phyloP scores from a whole-genome alignment of 2,329 filamentous ascomycete species.

The Xylariaceae sp. region DNA sequence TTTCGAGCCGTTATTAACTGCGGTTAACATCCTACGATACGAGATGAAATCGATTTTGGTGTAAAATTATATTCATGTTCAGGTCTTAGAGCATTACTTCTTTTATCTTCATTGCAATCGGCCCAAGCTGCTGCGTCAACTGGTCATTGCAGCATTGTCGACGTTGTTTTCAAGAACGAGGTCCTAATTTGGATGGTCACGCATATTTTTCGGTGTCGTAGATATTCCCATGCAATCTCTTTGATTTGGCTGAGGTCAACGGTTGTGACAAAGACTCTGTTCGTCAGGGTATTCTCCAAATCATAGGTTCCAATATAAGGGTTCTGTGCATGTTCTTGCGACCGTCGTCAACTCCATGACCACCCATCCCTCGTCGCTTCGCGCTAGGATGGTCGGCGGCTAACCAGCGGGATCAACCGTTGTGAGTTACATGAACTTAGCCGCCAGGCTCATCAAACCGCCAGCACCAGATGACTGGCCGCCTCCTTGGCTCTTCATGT shows the following conservation, averaged over 20 bases:
- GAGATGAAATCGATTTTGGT: too few species aligned
- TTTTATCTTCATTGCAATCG: slow-evolving; percentile 1
- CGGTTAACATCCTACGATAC: too few species aligned
- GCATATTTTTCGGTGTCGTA: slow-evolving; percentile 2
- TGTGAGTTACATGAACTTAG: slow-evolving; percentile 31
- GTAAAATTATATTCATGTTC: too few species aligned
- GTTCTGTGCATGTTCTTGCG: not conserved
- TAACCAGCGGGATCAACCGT: not conserved
- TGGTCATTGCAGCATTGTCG: too few species aligned
- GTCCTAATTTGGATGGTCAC: too few species aligned
- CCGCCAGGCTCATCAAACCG: slow-evolving; percentile 29
- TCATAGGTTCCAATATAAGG: too few species aligned
- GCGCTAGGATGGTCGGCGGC: not conserved
- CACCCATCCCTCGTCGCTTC: not conserved
- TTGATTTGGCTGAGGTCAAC: not conserved
- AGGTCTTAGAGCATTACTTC: not conserved
- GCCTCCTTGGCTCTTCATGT: slow-evolving; percentile 69
- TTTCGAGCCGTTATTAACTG: too few species aligned
- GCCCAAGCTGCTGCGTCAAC: too few species aligned
- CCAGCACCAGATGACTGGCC: slow-evolving; percentile 34
- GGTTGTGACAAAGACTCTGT: not conserved
- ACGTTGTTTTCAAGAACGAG: too few species aligned
- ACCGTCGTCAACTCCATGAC: not conserved
- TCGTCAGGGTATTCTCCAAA: not conserved
- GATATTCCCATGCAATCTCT: not conserved